These are phyloP conservation scores for Tolypocladium amazonense DNA, from an alignment of 2,329 filamentous ascomycete species.

Conservation along the genomic window DNA sequence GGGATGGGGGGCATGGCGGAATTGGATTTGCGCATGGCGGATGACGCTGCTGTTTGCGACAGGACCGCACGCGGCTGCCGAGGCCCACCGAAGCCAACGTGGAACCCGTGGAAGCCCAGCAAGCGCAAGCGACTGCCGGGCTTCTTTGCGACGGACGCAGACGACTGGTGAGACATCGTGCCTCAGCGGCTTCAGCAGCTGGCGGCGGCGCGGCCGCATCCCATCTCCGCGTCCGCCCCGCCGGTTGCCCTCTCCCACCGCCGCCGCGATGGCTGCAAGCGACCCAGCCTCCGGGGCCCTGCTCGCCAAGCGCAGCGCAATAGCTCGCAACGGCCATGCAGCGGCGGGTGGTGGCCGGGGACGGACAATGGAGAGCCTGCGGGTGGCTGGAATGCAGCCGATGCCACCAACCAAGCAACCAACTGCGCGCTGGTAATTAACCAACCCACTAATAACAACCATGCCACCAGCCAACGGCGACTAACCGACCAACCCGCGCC, in stretches of 20 bases:
- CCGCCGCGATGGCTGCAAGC: background rate
- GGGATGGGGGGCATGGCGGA: background rate
- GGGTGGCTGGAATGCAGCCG: background rate
- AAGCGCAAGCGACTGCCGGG: background rate
- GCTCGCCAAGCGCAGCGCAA: too few species aligned
- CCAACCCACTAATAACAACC: background rate
- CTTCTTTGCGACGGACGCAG: conserved; percentile 12
- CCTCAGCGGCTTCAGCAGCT: background rate
- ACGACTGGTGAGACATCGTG: conserved; percentile 7
- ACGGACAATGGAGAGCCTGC: background rate
- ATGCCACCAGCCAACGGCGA: background rate
- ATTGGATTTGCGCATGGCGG: background rate
- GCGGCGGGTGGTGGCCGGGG: background rate
- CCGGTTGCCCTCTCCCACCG: background rate
- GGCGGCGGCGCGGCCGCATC: too few species aligned
- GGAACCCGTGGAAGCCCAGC: background rate
- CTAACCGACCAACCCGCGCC: background rate
- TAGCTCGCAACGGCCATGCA: background rate
- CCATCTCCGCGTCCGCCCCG: background rate
- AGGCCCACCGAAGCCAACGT: background rate
- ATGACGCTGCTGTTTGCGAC: background rate
- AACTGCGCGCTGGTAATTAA: background rate
- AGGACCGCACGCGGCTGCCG: background rate
- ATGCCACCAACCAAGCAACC: background rate
- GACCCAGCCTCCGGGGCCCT: background rate